A percentile compares a stretch with the other conserved stretches of the same genome.
These are phyloP conservation scores for Mucor piriformis DNA, from an alignment of 371 early-diverging fungal species.

Conservation along the genomic window DNA sequence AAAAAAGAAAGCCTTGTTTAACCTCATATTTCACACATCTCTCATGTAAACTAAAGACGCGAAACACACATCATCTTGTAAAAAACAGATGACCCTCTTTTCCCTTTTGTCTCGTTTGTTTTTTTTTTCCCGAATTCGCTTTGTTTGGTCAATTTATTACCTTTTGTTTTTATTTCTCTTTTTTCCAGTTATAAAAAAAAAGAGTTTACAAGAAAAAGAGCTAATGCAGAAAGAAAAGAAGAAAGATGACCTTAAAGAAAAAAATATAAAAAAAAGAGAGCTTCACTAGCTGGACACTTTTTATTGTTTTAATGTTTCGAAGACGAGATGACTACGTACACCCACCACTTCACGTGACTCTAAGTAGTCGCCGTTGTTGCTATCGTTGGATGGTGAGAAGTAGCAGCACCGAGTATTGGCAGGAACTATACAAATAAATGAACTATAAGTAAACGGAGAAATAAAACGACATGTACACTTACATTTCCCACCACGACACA, in stretches of 20 bases:
- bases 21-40: no score
- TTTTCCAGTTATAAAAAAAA: no score
- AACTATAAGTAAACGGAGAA: not conserved
- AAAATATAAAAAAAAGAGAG: not conserved
- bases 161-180: not conserved
- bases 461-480: conserved; percentile 11
- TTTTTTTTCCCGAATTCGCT: not conserved
- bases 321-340: not conserved
- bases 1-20: no score
- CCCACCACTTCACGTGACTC: not conserved
- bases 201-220: no score
- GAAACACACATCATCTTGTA: not conserved
- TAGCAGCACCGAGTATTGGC: conserved; percentile 16
- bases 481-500: conserved; percentile 75
- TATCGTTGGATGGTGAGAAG: no score
- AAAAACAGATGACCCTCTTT: not conserved
- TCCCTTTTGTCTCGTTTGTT: not conserved
- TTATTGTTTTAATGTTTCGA: not conserved
- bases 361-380: not conserved
- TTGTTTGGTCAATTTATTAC: not conserved
- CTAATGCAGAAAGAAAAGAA: no score
- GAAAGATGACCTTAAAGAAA: not conserved
- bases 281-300: no score
- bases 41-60: no score
- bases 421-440: conserved; percentile 13